phyloP scores from a whole-genome alignment of 768 basidiomycete genomes.

The Russula compacta region DNA sequence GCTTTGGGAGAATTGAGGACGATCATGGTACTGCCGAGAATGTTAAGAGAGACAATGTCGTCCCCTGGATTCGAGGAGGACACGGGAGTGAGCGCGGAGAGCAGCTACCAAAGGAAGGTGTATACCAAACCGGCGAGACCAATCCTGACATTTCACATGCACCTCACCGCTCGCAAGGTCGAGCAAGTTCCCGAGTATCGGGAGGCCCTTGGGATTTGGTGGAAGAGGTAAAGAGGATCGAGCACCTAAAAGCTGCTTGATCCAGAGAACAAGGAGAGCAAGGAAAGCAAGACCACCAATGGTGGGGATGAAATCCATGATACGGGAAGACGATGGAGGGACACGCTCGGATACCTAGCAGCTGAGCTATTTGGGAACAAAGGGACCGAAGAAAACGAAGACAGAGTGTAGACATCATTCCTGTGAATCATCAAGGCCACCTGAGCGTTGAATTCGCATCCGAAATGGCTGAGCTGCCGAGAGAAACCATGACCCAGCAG shows the following conservation, averaged over 20 bases:
- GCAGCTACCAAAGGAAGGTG: neutral
- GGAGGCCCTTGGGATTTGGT: conserved; percentile 20
- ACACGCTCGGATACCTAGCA: neutral
- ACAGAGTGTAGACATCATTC: no score
- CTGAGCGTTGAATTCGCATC: no score
- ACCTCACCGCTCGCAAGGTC: conserved; percentile 21
- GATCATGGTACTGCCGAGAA: conserved; percentile 18
- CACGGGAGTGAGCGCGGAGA: neutral
- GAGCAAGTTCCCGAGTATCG: conserved; percentile 22
- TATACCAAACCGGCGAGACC: conserved; percentile 23
- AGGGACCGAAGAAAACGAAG: neutral
- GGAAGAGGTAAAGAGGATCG: conserved; percentile 15
- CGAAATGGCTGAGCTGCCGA: no score
- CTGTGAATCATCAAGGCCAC: no score
- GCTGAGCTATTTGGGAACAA: neutral
- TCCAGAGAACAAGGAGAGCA: conserved; percentile 5
- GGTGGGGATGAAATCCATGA: conserved; percentile 7
- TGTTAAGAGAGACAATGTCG: conserved; percentile 17
- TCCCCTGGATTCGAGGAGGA: conserved; percentile 1
- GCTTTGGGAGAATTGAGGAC: conserved; percentile 20
- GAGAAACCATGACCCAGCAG: no score
- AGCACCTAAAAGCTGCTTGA: conserved; percentile 4
- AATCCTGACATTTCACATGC: conserved; percentile 18
- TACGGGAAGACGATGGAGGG: neutral
- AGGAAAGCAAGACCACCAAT: conserved; percentile 1